Evolutionary conservation across 2,329 filamentous ascomycete species (phyloP), one percentile per base, ranked within the genome.

Genomic region (Epichloe hybrida): DNA sequence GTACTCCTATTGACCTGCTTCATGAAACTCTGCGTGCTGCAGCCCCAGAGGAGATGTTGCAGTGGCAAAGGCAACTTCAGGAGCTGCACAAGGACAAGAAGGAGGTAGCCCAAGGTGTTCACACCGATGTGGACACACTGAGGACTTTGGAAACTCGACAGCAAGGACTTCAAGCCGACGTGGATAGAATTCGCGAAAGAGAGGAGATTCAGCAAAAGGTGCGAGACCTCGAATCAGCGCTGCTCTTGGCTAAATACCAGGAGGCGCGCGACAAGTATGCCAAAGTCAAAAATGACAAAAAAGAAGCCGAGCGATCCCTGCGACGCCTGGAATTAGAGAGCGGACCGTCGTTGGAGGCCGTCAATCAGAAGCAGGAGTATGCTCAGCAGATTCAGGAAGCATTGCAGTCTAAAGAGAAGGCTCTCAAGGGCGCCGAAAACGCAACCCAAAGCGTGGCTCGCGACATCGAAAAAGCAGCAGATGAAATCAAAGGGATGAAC

Each of bases 11-110:
- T 12, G 85, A 94, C 43, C 76, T 96, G 20, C 74, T 98, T 1
- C 76, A 82, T 53, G 87, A 93, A 59, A 98, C 93, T 0, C 82
- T 95, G 55, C 81, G 89, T 61, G 93, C 93, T 36, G 90, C 89
- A 6, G 93, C 90, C 0, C 83, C 87, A 0, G 75, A 83, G 44
- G 73, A 94, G 54, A 90, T 97, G 80, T 75, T 87, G 5, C 68
- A 80, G 21, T 88, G 82, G 80, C 90, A 97, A 62, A 74, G 81
- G 3, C 66, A 82, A 53, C 75, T 98, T 17, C 93, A 86, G 61
- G 71, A 71, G 1, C 68, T 91, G 41, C 81, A 89, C 53, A 77
- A 72, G 48, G 73, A 82, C 35, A 69, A 93, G 61, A 89, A 86
- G 58, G 72, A 74, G 21, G 58, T 84, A 1, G 74, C 84, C 56